phyloP scores from a whole-genome alignment of 2,329 filamentous ascomycete genomes.

The Purpureocillium takamizusanense region DNA sequence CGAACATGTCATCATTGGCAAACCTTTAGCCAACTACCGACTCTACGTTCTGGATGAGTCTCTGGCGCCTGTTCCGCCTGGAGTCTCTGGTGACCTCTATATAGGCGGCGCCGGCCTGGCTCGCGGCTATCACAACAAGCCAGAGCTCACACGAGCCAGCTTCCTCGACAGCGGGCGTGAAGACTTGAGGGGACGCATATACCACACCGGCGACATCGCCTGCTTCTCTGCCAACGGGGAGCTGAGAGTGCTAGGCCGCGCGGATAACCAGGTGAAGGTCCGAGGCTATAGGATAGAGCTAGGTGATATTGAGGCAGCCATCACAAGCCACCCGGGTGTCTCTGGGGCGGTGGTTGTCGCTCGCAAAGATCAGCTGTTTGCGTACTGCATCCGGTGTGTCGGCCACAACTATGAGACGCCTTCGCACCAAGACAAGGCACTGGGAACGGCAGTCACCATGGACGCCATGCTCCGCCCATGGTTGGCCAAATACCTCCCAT shows the following conservation, averaged over 20 bases:
- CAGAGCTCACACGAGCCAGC: slow-evolving; percentile 4
- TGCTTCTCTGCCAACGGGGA: slow-evolving; percentile 6
- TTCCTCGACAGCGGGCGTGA: slow-evolving; percentile 8
- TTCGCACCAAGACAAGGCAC: neutral
- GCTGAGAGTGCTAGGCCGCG: slow-evolving; percentile 11
- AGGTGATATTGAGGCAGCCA: slow-evolving; percentile 11
- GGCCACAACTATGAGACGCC: too few species aligned
- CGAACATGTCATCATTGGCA: slow-evolving; percentile 8
- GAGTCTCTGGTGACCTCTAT: slow-evolving; percentile 22
- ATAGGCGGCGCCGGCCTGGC: slow-evolving; percentile 20
- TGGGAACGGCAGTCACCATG: neutral
- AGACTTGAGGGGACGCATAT: slow-evolving; percentile 4
- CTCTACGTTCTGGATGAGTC: slow-evolving; percentile 30
- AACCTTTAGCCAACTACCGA: slow-evolving; percentile 15
- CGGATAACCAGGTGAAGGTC: slow-evolving; percentile 13
- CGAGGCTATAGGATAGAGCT: slow-evolving; percentile 12
- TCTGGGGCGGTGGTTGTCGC: slow-evolving; percentile 6
- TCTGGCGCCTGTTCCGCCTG: slow-evolving; percentile 24
- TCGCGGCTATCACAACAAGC: slow-evolving; percentile 9
- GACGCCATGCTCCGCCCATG: slow-evolving; percentile 3
- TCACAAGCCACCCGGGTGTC: slow-evolving; percentile 4
- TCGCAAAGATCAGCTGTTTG: slow-evolving; percentile 6
- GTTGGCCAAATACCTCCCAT: slow-evolving; percentile 5
- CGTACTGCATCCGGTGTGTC: slow-evolving; percentile 6
- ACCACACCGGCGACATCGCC: slow-evolving; percentile 13